Conservation (phyloP, 805 yeast species). For the Starmerella geochares region DNA sequence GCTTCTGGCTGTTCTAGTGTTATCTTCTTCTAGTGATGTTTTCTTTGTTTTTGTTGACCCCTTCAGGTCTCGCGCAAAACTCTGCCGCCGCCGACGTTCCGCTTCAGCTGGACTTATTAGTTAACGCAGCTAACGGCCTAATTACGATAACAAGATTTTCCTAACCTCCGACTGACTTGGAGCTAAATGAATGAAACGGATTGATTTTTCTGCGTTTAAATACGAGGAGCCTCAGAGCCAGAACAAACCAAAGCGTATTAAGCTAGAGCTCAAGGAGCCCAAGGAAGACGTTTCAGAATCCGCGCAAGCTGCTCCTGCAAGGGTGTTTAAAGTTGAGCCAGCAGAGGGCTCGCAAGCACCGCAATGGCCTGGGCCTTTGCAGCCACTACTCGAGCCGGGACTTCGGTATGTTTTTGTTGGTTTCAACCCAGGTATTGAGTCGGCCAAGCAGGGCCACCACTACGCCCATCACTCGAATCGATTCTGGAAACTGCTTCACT, state of each 20-base stretch:
- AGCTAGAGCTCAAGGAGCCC: not conserved
- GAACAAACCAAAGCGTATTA: not conserved
- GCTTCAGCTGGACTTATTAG: no score
- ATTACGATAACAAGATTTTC: no score
- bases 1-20: no score
- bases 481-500: conserved; percentile 57
- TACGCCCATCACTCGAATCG: conserved; percentile 61
- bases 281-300: not conserved
- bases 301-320: not conserved
- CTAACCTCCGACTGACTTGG: not conserved
- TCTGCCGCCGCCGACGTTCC: no score
- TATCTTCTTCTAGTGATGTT: no score
- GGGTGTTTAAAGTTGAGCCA: no score
- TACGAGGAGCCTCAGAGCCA: not conserved
- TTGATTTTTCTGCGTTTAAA: conserved; percentile 10
- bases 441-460: conserved; percentile 53
- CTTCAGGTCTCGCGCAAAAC: no score
- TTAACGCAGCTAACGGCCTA: no score
- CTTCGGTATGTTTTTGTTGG: conserved; percentile 51
- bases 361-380: conserved; percentile 23
- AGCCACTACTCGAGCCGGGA: conserved; percentile 27
- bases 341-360: no score
- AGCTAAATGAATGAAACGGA: conserved; percentile 3
- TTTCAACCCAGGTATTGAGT: conserved; percentile 59
- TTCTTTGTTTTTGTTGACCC: not conserved